Evolutionary conservation across 306 rosid genomes (phyloP), one percentile per base, ranked within the genome.

Genomic region (Cucumis melo): DNA sequence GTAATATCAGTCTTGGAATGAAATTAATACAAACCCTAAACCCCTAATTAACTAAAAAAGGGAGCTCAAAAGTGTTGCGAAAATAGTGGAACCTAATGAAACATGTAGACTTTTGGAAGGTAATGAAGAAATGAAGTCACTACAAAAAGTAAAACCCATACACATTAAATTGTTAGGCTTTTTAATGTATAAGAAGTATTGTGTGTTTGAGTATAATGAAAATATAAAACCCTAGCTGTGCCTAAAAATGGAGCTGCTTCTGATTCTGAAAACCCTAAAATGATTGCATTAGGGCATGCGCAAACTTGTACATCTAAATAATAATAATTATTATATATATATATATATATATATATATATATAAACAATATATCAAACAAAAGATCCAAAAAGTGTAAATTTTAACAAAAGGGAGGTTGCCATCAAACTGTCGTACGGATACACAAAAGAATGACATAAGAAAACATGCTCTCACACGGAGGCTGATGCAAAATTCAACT

Each of bases 211-310:
- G 46, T 11, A 63, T 17, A 39, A 65, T 66, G 73, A 66, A 66
- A 39, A 66, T 66, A 39, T 11, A 39, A 66, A 66, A 66, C 73
- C 73, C 73, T 66, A 66, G 73, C 73, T 5, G 11, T 66, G 53
- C 73, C 73, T 66, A 66, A 66, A 65, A 66, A n/a, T 38, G 50
- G 73, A 17, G 50, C 1, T 39, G 50, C 1, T 39, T 65, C 54
- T 50, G 19, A 50, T 51, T 51, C 51, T 66, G 53, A n/a, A 66
- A 66, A 66, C 73, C 73, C 73, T 66, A 66, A 15, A 66, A 66
- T 66, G 73, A 66, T 66, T 66, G 73, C 73, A 17, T 66, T 66
- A 66, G 73, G 73, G 73, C 73, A 66, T 66, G 73, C 73, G 73
- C 73, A 39, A 39, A 65, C 3, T n/a, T 66, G 10, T 66, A 64